A percentile compares a stretch with the other conserved stretches of the same genome.
Evolutionary conservation across 1,284 basidiomycete species (phyloP).

Genomic region (Malassezia globosa): DNA sequence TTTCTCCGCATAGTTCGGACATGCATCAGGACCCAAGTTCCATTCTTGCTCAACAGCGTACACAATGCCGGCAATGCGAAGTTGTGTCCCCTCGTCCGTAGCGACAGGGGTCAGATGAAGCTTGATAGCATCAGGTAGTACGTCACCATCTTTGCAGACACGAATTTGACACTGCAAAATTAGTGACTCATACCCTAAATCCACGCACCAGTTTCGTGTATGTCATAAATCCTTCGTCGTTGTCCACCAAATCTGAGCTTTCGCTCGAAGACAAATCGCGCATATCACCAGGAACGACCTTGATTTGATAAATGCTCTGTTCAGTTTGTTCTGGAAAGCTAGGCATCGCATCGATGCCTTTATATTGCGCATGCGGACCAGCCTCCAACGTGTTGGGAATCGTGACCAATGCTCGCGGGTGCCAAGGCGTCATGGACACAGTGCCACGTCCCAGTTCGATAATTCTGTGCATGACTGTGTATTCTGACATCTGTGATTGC

Average conservation of each 20-base stretch:
- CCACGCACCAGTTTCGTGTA: constrained; percentile 10
- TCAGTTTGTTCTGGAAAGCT: not conserved
- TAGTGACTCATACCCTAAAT: no score
- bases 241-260: not conserved
- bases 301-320: constrained; percentile 6
- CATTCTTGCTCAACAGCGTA: constrained; percentile 5
- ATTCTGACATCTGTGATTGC: not conserved
- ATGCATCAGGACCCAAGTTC: not conserved
- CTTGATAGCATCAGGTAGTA: constrained; percentile 4
- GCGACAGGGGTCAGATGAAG: constrained; percentile 1
- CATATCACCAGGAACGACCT: constrained; percentile 2
- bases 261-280: not conserved
- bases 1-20: constrained; percentile 1
- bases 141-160: not conserved
- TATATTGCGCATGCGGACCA: not conserved
- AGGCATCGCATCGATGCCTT: not conserved
- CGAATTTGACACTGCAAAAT: constrained; percentile 12
- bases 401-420: not conserved
- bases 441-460: not conserved
- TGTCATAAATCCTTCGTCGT: not conserved
- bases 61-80: not conserved
- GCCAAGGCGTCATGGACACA: not conserved
- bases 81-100: not conserved
- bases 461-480: constrained; percentile 9
- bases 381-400: not conserved